A percentile compares a stretch with the other conserved stretches of the same genome.
Conservation (phyloP, 768 basidiomycete genomes). For the Boletus speciosus region DNA sequence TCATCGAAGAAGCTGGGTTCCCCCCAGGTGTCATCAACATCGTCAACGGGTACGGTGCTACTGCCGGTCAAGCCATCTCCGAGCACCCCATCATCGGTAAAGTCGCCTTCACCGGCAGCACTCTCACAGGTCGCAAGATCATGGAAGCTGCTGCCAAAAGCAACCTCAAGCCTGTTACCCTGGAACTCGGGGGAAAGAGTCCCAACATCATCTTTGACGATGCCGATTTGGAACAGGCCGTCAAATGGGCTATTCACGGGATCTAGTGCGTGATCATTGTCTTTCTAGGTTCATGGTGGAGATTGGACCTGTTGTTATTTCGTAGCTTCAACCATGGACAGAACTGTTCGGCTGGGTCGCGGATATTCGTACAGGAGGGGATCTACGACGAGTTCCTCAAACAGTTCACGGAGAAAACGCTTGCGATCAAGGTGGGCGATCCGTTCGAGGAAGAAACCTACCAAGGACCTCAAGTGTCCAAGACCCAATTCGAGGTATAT, state of each 20-base stretch:
- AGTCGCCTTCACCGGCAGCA: slow-evolving; percentile 10
- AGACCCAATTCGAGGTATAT: slow-evolving; percentile 7
- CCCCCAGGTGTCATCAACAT: slow-evolving; percentile 9
- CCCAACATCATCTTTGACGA: slow-evolving; percentile 10
- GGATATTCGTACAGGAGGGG: slow-evolving; percentile 10
- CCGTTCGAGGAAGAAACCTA: slow-evolving; percentile 3
- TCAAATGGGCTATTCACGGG: slow-evolving; percentile 9
- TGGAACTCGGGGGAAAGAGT: slow-evolving; percentile 13
- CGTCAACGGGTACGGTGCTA: slow-evolving; percentile 6
- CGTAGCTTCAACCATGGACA: slow-evolving; percentile 9
- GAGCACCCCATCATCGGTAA: slow-evolving; percentile 6
- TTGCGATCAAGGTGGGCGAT: slow-evolving; percentile 8
- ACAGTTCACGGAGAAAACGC: slow-evolving; percentile 4
- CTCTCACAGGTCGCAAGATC: slow-evolving; percentile 10
- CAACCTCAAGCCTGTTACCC: slow-evolving; percentile 9
- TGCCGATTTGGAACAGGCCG: slow-evolving; percentile 11
- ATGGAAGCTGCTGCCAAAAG: slow-evolving; percentile 12
- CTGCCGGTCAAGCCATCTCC: slow-evolving; percentile 9
- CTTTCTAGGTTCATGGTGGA: neutral
- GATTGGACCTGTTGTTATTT: neutral
- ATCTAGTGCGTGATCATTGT: slow-evolving; percentile 5
- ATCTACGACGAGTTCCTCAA: neutral
- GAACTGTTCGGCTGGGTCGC: slow-evolving; percentile 8
- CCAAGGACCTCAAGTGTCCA: slow-evolving; percentile 12
- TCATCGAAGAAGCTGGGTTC: slow-evolving; percentile 7